Evolutionary conservation across 257 asterid genomes (phyloP).

Genomic region (Nemophila menziesii): DNA sequence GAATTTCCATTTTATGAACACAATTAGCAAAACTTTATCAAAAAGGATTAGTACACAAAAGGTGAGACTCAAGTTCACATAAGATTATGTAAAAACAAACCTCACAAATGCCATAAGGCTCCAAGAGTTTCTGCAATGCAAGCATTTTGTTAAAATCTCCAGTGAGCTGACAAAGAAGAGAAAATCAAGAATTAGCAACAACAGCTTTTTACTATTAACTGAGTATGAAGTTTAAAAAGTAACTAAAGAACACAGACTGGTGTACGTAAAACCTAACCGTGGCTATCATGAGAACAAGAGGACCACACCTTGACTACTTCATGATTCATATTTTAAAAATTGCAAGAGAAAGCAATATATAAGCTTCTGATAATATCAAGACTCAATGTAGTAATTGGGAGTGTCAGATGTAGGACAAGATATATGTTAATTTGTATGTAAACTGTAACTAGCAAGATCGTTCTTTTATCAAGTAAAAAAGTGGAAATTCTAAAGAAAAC

Average conservation of each 20-base stretch:
- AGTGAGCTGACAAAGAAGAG: constrained; percentile 38
- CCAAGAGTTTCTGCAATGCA: constrained; percentile 68
- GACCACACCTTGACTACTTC: no score
- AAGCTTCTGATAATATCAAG: no score
- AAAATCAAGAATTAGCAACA: constrained; percentile 2
- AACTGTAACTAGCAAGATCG: no score
- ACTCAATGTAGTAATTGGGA: no score
- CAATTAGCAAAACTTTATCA: not conserved
- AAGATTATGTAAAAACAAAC: constrained; percentile 25
- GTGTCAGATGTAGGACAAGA: no score
- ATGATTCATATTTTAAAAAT: no score
- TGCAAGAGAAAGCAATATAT: no score
- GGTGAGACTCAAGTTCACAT: not conserved
- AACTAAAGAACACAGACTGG: not conserved
- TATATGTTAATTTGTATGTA: no score
- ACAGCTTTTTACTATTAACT: not conserved
- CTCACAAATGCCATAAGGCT: constrained; percentile 88
- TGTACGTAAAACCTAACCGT: not conserved
- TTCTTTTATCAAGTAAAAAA: constrained; percentile 1
- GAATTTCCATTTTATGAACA: no score
- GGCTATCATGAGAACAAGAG: not conserved
- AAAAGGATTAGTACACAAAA: not conserved
- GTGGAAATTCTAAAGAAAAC: not conserved
- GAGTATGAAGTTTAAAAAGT: not conserved
- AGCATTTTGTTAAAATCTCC: constrained; percentile 81